Conservation (phyloP, 306 rosid species). For the Fragaria ananassa region DNA sequence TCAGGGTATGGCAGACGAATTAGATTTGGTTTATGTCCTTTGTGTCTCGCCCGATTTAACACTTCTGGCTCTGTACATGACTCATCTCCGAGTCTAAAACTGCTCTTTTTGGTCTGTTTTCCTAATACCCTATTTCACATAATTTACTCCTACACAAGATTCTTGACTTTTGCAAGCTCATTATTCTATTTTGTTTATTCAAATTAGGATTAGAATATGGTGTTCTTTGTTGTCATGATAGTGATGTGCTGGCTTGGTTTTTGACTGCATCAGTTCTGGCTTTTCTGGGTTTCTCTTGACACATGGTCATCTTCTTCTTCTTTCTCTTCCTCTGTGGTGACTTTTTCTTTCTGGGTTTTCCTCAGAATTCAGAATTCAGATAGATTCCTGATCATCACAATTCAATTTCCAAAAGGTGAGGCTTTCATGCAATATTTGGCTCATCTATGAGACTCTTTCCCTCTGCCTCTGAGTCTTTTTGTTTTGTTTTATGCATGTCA, state of each 20-base stretch:
- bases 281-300: neutral
- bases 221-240: conserved; percentile 13
- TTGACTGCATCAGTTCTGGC: conserved; percentile 8
- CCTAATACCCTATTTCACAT: neutral
- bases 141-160: neutral
- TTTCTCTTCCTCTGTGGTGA: neutral
- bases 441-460: neutral
- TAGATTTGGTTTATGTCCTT: neutral
- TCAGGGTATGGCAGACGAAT: conserved; percentile 3
- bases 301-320: neutral
- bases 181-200: neutral
- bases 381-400: neutral
- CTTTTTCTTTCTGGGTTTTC: conserved; percentile 17
- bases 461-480: too few species aligned
- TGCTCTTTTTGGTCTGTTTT: neutral
- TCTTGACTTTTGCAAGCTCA: neutral
- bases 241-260: conserved; percentile 15
- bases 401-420: neutral
- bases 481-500: neutral
- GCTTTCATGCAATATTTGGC: neutral
- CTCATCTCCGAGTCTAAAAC: neutral
- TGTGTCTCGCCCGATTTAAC: conserved; percentile 2
- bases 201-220: neutral
- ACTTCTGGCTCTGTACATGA: neutral
- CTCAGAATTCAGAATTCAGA: conserved; percentile 10